Evolutionary conservation across 345 rosid species (phyloP), one percentile per base, ranked within the genome.

Genomic region (Triadica sebifera): DNA sequence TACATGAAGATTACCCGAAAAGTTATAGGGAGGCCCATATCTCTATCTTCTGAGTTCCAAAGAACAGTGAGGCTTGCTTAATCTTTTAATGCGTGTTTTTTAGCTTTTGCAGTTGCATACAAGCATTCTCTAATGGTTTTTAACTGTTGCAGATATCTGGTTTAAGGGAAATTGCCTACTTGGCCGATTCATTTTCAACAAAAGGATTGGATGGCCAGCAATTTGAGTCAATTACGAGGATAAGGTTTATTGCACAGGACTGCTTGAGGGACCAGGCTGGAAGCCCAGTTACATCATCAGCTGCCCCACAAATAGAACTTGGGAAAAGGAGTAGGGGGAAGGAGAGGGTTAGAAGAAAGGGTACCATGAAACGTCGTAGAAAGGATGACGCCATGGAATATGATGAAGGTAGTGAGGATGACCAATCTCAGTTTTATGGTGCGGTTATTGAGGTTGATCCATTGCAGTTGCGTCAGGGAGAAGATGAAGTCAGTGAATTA

Each of bases 1-100:
- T 95, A 86, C 80, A 73, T 68, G 10, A 87, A 77, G 80, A 88
- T 93, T 51, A 95, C 99, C 46, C 96, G 98, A 56, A 91, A 82
- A 80, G 77, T 67, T 72, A 77, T 80, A 12, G 80, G 77, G 25
- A 75, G 83, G 76, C 80, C 83, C 22, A 72, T 80, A 29, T 80
- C 83, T 55, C 70, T 80, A 20, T 80, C 83, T 67, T 75, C 83
- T 22, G 83, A 80, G 64, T 75, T 80, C 75, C 83, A 80, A 63
- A 72, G 83, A 69, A 80, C 79, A 43, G 83, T 75, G 29, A 57
- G 74, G 38, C 56, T 34, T 41, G 66, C 20, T 34, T 65, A 24
- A 69, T 15, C 53, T 34, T 55, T 46, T 49, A 29, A 61, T 41
- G 12, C 29, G 34, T 15, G 17, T 17, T 67, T 69, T 58, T 41